Base-by-base conservation (phyloP, 495 filamentous ascomycete genomes). In the Penicillium atrosanguineum region DNA sequence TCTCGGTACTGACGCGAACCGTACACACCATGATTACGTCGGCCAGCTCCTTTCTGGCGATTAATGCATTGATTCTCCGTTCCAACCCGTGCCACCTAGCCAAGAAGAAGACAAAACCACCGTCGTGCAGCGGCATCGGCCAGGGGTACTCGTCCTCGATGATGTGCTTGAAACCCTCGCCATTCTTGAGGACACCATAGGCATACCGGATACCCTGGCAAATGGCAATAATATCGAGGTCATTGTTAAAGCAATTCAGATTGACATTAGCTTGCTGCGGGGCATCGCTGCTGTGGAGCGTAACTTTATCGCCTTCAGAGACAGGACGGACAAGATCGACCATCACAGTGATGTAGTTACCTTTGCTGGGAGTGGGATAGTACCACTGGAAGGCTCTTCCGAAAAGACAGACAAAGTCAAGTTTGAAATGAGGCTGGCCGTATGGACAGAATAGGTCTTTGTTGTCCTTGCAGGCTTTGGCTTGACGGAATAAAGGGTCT, bases 321-420 rank as follows among this genome's bases (percentile, higher is more conserved):
- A 80, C 48, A 6, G 81, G 79, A 0, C 81, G 77, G 9, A 83
- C 64, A 38, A 85, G 69, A 55, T 85, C 80, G 11, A 85, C 80
- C 52, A 85, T 77, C 6, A 84, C 78, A 1, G 79, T 83, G 28
- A 83, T 56, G 41, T 65, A 71, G 50, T 73, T 73, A 5, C 81
- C 80, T 15, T 58, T 36, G 0, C 62, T 55, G 5, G 81, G 81
- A 0, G 65, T 64, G 0, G 79, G 79, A 53, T 76, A 77, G 59
- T 86, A 81, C 79, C 79, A 84, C 61, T 84, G 82, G 77, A 85
- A 85, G 9, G 81, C 79, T 45, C 70, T 72, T 26, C 72, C 65
- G 57, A 84, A 84, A 67, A 83, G 75, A 43, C 74, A 68, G 40
- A 86, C 77, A 48, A 84, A 86, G 62, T 85, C 82, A 45, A 86